Conservation (phyloP, 345 rosid genomes). For the Aquilaria sinensis region DNA sequence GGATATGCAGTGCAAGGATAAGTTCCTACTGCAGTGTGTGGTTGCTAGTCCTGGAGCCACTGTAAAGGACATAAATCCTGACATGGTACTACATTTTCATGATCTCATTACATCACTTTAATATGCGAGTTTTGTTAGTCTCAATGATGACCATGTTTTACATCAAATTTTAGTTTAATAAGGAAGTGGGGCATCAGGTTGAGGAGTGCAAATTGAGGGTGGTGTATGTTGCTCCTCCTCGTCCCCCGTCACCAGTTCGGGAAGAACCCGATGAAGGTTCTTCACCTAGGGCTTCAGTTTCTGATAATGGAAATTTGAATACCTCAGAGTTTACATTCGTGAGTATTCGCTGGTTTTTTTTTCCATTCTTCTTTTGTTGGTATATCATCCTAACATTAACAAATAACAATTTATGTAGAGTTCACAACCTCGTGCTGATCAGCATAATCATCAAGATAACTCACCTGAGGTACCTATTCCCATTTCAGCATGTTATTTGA, state of each 20-base stretch:
- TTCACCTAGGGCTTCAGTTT: constrained; percentile 64
- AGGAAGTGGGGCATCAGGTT: constrained; percentile 54
- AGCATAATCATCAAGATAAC: constrained; percentile 41
- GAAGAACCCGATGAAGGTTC: constrained; percentile 85
- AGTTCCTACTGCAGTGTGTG: constrained; percentile 76
- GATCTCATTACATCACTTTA: not conserved
- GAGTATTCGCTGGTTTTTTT: constrained; percentile 24
- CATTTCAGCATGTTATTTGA: no score
- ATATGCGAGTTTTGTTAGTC: not conserved
- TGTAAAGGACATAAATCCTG: constrained; percentile 55
- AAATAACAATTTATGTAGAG: constrained; percentile 29
- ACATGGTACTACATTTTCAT: constrained; percentile 40
- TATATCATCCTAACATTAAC: constrained; percentile 5
- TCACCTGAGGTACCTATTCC: constrained; percentile 53
- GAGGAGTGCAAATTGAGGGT: constrained; percentile 81
- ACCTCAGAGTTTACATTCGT: constrained; percentile 52
- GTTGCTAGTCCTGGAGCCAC: constrained; percentile 49
- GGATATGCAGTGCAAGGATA: constrained; percentile 90
- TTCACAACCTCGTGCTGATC: constrained; percentile 37
- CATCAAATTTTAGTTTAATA: constrained; percentile 40
- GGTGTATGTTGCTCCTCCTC: constrained; percentile 68
- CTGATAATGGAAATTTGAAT: constrained; percentile 43
- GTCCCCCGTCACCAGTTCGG: constrained; percentile 68
- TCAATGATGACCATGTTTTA: not conserved
- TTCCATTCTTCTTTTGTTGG: not conserved